These are phyloP conservation scores for Suillus paluster DNA, from an alignment of 768 basidiomycete genomes.

Conservation along the genomic window DNA sequence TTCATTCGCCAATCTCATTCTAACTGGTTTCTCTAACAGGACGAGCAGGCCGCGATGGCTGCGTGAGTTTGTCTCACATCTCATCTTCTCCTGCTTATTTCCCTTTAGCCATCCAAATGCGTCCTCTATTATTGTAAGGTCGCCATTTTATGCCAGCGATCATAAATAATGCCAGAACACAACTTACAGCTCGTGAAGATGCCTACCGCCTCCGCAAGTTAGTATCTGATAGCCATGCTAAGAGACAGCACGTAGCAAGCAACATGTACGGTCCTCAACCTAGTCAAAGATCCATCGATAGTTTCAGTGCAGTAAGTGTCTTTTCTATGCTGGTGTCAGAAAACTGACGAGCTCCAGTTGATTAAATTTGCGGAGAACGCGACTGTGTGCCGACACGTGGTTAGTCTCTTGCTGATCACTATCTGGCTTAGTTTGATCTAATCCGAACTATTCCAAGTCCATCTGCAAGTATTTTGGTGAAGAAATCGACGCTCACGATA, in stretches of 20 bases:
- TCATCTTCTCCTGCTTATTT: not conserved
- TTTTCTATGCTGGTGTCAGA: conserved; percentile 24
- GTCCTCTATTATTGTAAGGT: conserved; percentile 79
- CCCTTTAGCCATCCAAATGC: conserved; percentile 72
- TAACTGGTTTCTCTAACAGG: conserved; percentile 44
- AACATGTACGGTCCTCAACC: conserved; percentile 58
- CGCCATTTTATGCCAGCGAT: not conserved
- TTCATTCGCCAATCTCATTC: not conserved
- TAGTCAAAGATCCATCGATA: conserved; percentile 69
- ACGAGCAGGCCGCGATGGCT: conserved; percentile 79
- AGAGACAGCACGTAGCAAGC: conserved; percentile 47
- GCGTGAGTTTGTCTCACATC: conserved; percentile 44
- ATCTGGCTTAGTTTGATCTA: not conserved
- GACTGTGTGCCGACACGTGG: conserved; percentile 70
- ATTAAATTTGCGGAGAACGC: conserved; percentile 62
- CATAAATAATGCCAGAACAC: not conserved
- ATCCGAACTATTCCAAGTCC: conserved; percentile 41
- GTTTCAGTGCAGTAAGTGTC: conserved; percentile 59
- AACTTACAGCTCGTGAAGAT: conserved; percentile 72
- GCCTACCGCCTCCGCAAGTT: conserved; percentile 56
- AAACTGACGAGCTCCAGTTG: conserved; percentile 35
- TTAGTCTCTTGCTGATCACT: conserved; percentile 36
- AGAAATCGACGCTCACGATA: conserved; percentile 52
- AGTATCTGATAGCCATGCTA: conserved; percentile 51
- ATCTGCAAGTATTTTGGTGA: conserved; percentile 88